A percentile compares a stretch with the other conserved stretches of the same genome.
These are phyloP conservation scores for Seminavis robusta DNA, from an alignment of 108 stramenopile genomes.

Conservation along the genomic window DNA sequence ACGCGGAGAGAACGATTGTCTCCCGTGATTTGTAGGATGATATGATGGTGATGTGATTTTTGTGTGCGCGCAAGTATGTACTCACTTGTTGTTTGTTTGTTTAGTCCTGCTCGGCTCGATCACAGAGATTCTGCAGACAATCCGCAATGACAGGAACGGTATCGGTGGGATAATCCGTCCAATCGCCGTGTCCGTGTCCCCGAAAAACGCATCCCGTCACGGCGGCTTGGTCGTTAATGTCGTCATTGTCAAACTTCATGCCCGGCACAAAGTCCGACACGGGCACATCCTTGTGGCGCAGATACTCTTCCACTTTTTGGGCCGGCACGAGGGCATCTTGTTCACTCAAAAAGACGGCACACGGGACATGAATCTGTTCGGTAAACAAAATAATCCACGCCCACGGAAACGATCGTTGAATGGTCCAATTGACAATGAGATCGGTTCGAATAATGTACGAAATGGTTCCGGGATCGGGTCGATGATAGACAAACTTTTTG, in stretches of 20 bases:
- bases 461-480: constrained; percentile 74
- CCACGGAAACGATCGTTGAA: constrained; percentile 86
- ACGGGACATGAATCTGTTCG: constrained; percentile 73
- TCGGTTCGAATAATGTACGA: constrained; percentile 79
- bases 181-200: constrained; percentile 62
- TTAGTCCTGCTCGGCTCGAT: constrained; percentile 4
- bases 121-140: constrained; percentile 30
- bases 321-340: constrained; percentile 79
- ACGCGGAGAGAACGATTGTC: too few relatives aligned
- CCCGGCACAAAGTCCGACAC: constrained; percentile 36
- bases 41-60: too few relatives aligned
- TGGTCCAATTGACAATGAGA: constrained; percentile 78
- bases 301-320: constrained; percentile 56
- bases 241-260: constrained; percentile 22
- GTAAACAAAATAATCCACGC: constrained; percentile 70
- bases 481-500: constrained; percentile 75
- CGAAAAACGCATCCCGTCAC: constrained; percentile 55
- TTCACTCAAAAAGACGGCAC: constrained; percentile 70
- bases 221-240: constrained; percentile 35
- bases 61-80: too few relatives aligned
- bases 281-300: constrained; percentile 52
- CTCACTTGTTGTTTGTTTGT: too few relatives aligned
- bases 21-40: too few relatives aligned
- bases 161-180: constrained; percentile 29
- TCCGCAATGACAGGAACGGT: constrained; percentile 24